These are phyloP conservation scores for Jacaranda mimosifolia DNA, from an alignment of 257 asterid genomes.

Conservation along the genomic window DNA sequence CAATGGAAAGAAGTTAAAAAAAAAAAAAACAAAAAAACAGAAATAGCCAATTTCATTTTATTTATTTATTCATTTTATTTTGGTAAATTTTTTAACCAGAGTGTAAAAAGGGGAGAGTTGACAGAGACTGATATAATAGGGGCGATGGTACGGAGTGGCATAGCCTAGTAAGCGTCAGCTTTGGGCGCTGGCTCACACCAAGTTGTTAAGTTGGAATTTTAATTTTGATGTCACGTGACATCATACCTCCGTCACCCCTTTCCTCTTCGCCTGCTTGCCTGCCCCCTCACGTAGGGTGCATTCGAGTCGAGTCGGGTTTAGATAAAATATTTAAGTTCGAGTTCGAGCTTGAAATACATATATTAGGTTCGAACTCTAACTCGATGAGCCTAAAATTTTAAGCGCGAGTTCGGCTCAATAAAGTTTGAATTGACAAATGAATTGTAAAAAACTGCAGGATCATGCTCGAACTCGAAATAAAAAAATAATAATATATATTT, in stretches of 20 bases:
- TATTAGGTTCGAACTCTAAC: too few species aligned
- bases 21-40: too few species aligned
- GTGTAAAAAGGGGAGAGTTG: slow-evolving; percentile 8
- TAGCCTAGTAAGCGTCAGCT: slow-evolving; percentile 41
- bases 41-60: not conserved
- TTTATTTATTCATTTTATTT: not conserved
- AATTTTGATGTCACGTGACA: slow-evolving; percentile 51
- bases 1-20: slow-evolving; percentile 19
- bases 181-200: slow-evolving; percentile 40
- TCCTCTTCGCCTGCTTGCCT: slow-evolving; percentile 46
- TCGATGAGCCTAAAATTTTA: too few species aligned
- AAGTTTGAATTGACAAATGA: too few species aligned
- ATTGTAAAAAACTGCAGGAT: too few species aligned
- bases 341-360: too few species aligned
- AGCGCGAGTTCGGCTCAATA: too few species aligned
- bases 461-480: too few species aligned
- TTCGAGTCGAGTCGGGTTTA: too few species aligned
- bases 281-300: too few species aligned
- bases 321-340: too few species aligned
- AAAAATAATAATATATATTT: too few species aligned
- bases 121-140: slow-evolving; percentile 2
- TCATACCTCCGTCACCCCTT: slow-evolving; percentile 48
- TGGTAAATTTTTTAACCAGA: slow-evolving; percentile 3
- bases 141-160: slow-evolving; percentile 34
- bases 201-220: not conserved